Evolutionary conservation across 75 land plant species (phyloP), one percentile per base, ranked within the genome.

Genomic region (Cryptomeria japonica): DNA sequence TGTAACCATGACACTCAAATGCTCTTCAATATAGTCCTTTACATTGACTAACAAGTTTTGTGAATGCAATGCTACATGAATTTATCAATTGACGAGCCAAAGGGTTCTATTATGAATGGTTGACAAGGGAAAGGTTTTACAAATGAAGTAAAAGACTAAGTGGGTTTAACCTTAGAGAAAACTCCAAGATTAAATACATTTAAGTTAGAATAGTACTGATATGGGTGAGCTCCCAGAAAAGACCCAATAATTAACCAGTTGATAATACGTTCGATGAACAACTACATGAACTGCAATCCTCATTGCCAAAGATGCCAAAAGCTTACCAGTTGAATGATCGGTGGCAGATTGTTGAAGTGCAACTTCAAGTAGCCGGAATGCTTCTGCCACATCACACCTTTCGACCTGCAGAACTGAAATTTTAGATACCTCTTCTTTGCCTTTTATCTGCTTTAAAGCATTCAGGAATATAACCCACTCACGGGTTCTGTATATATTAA

Each of bases 311-410:
- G 56, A 7, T 55, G 49, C 2, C 53, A n/a, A 49, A 79, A 46
- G 75, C 32, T 87, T 89, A 96, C 99, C 99, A 77, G 99, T 97
- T 14, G 98, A 84, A 87, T 95, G 99, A 91, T 96, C 99, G 68
- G 97, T 97, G 72, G 99, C 99, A 70, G 99, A 97, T 88, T 97
- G 99, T 87, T 96, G 99, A 88, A 97, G 85, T 14, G 99, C 99
- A 87, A 97, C 99, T 90, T 96, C 97, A 55, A 97, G 91, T 44
- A 97, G 90, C 75, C 99, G 90, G 88, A 97, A 96, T 86, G 99
- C 98, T 84, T 97, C 99, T 8, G 79, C 87, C 9, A 97, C 97
- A 91, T 97, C 99, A 73, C 84, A 86, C 83, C 90, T 87, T 88
- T 97, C 99, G 76, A 97, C 99, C 99, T 96, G 87, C 86, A 89